phyloP scores from a whole-genome alignment of 1,284 basidiomycete species.

The Cystobasidium sp. region DNA sequence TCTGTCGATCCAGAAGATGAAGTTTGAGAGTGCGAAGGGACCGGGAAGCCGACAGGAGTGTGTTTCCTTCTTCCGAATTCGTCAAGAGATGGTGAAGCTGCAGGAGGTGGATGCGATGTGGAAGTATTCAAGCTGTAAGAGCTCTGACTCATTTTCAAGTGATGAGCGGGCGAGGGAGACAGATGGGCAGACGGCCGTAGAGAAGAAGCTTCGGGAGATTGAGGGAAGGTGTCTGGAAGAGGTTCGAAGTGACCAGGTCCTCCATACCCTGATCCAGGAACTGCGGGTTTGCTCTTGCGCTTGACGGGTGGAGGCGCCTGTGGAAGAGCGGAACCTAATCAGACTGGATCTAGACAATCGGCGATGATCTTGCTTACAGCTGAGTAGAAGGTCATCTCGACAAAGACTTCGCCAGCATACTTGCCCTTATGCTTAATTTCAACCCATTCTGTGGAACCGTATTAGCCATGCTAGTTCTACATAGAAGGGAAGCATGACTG shows the following conservation, averaged over 20 bases:
- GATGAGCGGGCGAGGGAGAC: constrained; percentile 16
- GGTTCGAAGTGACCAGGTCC: constrained; percentile 44
- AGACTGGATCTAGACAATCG: neutral
- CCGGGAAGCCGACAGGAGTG: constrained; percentile 14
- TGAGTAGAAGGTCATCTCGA: constrained; percentile 94
- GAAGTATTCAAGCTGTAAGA: constrained; percentile 16
- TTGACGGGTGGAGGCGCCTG: constrained; percentile 34
- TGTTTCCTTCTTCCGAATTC: constrained; percentile 27
- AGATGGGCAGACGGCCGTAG: neutral
- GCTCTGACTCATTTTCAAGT: constrained; percentile 30
- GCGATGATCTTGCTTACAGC: constrained; percentile 67
- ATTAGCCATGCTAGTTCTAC: neutral
- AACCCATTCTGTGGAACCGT: constrained; percentile 78
- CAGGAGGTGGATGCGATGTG: neutral
- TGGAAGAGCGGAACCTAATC: neutral
- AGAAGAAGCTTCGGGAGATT: constrained; percentile 1
- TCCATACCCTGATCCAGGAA: constrained; percentile 27
- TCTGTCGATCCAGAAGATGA: constrained; percentile 1
- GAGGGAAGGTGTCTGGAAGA: constrained; percentile 30
- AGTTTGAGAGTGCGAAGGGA: neutral
- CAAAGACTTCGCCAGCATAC: constrained; percentile 89
- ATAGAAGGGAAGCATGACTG: neutral
- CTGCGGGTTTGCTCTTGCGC: constrained; percentile 34
- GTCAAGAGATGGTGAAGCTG: constrained; percentile 5
- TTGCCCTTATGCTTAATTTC: constrained; percentile 84